Percentiles rank a stretch among this genome's conserved stretches.
Evolutionary conservation across 2,329 filamentous ascomycete species (phyloP).

Genomic region (Hypoxylon sp.): DNA sequence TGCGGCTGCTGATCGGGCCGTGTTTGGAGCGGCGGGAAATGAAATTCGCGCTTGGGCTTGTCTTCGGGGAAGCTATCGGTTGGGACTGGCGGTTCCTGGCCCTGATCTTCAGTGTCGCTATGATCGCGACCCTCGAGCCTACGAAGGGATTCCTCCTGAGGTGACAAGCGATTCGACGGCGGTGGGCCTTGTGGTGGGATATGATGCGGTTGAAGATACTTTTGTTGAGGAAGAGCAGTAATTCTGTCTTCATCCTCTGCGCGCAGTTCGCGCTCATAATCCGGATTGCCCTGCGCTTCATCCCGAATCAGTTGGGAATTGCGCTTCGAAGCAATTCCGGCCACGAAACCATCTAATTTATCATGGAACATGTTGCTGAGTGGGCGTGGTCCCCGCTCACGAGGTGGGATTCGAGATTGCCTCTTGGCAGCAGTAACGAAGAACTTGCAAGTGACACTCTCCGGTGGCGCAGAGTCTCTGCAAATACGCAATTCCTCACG

Average conservation of each 20-base stretch:
- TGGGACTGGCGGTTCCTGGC: slow-evolving; percentile 33
- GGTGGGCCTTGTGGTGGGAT: slow-evolving; percentile 56
- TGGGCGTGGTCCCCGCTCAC: slow-evolving; percentile 68
- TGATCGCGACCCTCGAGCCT: slow-evolving; percentile 65
- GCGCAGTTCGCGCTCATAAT: slow-evolving; percentile 84
- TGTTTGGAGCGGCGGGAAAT: slow-evolving; percentile 69
- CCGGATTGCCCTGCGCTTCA: slow-evolving; percentile 83
- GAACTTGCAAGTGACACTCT: slow-evolving; percentile 93
- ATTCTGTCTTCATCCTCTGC: slow-evolving; percentile 88
- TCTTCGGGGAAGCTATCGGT: slow-evolving; percentile 54
- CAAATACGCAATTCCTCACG: slow-evolving; percentile 94
- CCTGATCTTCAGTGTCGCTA: slow-evolving; percentile 60
- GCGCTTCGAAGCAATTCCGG: slow-evolving; percentile 87
- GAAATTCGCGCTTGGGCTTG: slow-evolving; percentile 64
- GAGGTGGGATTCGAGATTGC: slow-evolving; percentile 54
- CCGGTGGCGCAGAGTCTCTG: slow-evolving; percentile 87
- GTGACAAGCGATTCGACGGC: slow-evolving; percentile 53
- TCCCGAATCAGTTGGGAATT: slow-evolving; percentile 87
- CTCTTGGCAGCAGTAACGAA: slow-evolving; percentile 87
- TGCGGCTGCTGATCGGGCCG: slow-evolving; percentile 66
- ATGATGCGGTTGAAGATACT: slow-evolving; percentile 72
- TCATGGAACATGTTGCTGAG: slow-evolving; percentile 85
- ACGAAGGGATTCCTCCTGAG: slow-evolving; percentile 64
- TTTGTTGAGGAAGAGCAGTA: slow-evolving; percentile 81
- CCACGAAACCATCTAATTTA: slow-evolving; percentile 88